Evolutionary conservation across 768 basidiomycete genomes (phyloP).

Genomic region (Phaffia tasmanica): DNA sequence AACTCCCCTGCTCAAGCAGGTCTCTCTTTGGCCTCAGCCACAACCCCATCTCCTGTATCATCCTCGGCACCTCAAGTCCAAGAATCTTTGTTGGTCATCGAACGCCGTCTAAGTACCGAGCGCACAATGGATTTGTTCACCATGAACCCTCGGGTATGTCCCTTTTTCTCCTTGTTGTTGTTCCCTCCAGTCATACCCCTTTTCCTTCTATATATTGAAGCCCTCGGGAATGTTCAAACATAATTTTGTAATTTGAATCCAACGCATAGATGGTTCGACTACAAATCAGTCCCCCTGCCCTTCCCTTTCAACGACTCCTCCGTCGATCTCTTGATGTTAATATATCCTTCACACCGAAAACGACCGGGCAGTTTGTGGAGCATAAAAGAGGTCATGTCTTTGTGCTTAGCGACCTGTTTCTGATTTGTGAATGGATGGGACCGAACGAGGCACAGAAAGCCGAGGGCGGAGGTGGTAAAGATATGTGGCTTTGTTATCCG

Average conservation of each 20-base stretch:
- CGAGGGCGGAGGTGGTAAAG: slow-evolving; percentile 46
- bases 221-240: neutral
- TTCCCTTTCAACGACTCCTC: slow-evolving; percentile 67
- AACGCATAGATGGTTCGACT: slow-evolving; percentile 63
- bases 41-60: neutral
- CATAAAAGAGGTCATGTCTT: slow-evolving; percentile 71
- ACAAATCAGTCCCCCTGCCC: slow-evolving; percentile 70
- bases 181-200: slow-evolving; percentile 7
- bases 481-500: slow-evolving; percentile 89
- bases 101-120: slow-evolving; percentile 63
- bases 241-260: slow-evolving; percentile 3
- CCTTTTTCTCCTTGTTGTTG: neutral
- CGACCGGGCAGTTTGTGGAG: slow-evolving; percentile 59
- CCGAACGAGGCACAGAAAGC: slow-evolving; percentile 46
- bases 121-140: slow-evolving; percentile 86
- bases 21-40: neutral
- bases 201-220: slow-evolving; percentile 13
- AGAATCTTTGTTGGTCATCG: slow-evolving; percentile 58
- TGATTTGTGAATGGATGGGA: slow-evolving; percentile 76
- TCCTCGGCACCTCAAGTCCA: neutral
- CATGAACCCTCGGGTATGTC: slow-evolving; percentile 74
- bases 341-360: slow-evolving; percentile 63
- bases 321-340: slow-evolving; percentile 60
- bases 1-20: neutral
- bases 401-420: slow-evolving; percentile 82